Evolutionary conservation across 1,284 basidiomycete genomes (phyloP).

Genomic region (Tilletia caries): DNA sequence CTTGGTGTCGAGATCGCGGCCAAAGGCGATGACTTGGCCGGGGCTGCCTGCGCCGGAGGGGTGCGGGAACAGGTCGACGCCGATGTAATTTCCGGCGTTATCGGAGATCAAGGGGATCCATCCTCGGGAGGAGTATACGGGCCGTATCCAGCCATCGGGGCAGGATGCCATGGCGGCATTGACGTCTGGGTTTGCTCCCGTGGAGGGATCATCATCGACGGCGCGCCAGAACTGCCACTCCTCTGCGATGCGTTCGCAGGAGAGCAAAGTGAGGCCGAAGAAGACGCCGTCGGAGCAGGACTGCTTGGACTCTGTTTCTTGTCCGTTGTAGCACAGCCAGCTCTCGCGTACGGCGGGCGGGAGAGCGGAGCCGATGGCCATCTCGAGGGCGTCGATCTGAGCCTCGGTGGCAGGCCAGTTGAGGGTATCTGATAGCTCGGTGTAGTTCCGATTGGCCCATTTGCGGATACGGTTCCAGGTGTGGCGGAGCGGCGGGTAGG

Average conservation of each 20-base stretch:
- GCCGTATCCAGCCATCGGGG: conserved; percentile 84
- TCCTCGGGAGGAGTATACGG: conserved; percentile 84
- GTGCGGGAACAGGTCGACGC: conserved; percentile 85
- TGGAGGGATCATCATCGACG: conserved; percentile 47
- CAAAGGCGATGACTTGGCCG: conserved; percentile 96
- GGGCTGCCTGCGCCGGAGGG: conserved; percentile 61
- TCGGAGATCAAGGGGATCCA: conserved; percentile 95
- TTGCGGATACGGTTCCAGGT: conserved; percentile 47
- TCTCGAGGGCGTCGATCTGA: conserved; percentile 43
- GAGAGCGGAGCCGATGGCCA: conserved; percentile 40
- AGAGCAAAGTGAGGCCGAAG: conserved; percentile 47
- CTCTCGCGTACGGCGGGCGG: conserved; percentile 48
- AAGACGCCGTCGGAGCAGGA: conserved; percentile 51
- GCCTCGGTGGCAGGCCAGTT: conserved; percentile 47
- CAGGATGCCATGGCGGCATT: conserved; percentile 71
- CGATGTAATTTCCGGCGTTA: conserved; percentile 92
- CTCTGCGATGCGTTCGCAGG: conserved; percentile 41
- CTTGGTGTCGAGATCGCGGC: conserved; percentile 95
- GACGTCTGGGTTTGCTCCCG: conserved; percentile 42
- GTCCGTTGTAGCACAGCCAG: conserved; percentile 46
- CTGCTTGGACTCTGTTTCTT: conserved; percentile 42
- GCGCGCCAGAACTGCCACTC: conserved; percentile 52
- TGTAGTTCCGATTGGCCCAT: conserved; percentile 44
- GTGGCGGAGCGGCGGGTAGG: conserved; percentile 46
- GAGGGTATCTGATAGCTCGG: conserved; percentile 49